Evolutionary conservation across 2,329 filamentous ascomycete genomes (phyloP), one percentile per base, ranked within the genome.

Genomic region (Neonectria punicea): DNA sequence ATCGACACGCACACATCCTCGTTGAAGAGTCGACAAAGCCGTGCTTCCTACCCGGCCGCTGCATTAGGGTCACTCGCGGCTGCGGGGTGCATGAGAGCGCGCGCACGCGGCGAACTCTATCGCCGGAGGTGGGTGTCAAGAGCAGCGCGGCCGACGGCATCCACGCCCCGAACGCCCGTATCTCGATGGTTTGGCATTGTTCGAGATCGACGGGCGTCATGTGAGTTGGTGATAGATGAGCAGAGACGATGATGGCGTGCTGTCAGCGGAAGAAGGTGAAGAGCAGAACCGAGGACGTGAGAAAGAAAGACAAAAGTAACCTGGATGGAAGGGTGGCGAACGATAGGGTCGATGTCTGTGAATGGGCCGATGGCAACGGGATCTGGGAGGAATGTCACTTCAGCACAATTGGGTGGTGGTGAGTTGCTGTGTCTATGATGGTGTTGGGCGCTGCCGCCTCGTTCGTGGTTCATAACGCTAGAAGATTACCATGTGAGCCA

Each of bases 81-180:
- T 73, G 68, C 49, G 69, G 71, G 69, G 67, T 70, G 43, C 59
- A 55, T 60, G 60, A 32, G 7, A 11, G 66, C 41, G 50, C 58
- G 55, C 61, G 59, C 64, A 63, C 62, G 61, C 49, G 43, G 61
- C 50, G 62, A 73, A 72, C 63, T 73, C 59, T 67, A 69, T 71
- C 56, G 36, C 41, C 25, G 34, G 56, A 50, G 51, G 54, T 25
- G 63, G 44, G 43, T 44, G 63, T 70, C 53, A 53, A 53, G 53
- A 46, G 64, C 47, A 43, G 22, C 34, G n/a, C 49, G 25, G 28
- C 9, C 4, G 28, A 32, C 39, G 18, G 10, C 50, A 18, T 47
- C 20, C 44, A 49, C 14, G 11, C 32, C 58, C 32, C 51, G 39
- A 16, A 22, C 53, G 53, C 32, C 22, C n/a, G 36, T 28, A 16